Conservation (phyloP, 495 filamentous ascomycete genomes). For the Neurospora cerealis region DNA sequence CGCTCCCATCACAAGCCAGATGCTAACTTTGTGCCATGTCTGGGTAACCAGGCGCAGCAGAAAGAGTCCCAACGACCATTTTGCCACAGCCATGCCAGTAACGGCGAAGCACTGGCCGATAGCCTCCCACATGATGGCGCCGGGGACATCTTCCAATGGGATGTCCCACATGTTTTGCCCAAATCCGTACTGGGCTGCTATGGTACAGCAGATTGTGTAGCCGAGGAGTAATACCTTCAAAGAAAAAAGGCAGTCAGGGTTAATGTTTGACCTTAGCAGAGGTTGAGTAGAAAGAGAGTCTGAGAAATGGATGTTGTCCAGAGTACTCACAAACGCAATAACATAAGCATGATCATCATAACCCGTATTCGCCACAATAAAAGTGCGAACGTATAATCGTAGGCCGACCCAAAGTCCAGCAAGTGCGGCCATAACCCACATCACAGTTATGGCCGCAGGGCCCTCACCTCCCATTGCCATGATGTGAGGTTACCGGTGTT, state of each 20-base stretch:
- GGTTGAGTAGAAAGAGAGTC: background rate
- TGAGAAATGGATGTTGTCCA: background rate
- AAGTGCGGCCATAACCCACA: background rate
- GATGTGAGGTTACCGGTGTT: background rate
- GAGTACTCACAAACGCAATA: background rate
- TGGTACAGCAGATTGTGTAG: slow-evolving; percentile 3
- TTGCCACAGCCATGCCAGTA: slow-evolving; percentile 28
- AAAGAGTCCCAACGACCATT: slow-evolving; percentile 30
- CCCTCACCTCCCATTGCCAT: background rate
- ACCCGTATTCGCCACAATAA: background rate
- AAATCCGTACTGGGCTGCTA: slow-evolving; percentile 19
- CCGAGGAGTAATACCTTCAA: slow-evolving; percentile 2
- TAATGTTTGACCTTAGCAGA: background rate
- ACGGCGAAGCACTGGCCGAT: slow-evolving; percentile 33
- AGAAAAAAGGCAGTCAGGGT: background rate
- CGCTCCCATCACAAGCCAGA: slow-evolving; percentile 15
- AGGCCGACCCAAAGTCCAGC: background rate
- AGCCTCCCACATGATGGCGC: slow-evolving; percentile 26
- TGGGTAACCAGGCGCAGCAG: slow-evolving; percentile 28
- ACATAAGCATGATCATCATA: background rate
- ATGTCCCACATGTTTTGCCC: slow-evolving; percentile 19
- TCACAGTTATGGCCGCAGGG: background rate
- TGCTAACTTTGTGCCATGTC: slow-evolving; percentile 22
- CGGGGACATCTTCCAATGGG: slow-evolving; percentile 13
- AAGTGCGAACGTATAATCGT: background rate